Evolutionary conservation across 2,329 filamentous ascomycete genomes (phyloP).

Genomic region (Ascochyta lentis): DNA sequence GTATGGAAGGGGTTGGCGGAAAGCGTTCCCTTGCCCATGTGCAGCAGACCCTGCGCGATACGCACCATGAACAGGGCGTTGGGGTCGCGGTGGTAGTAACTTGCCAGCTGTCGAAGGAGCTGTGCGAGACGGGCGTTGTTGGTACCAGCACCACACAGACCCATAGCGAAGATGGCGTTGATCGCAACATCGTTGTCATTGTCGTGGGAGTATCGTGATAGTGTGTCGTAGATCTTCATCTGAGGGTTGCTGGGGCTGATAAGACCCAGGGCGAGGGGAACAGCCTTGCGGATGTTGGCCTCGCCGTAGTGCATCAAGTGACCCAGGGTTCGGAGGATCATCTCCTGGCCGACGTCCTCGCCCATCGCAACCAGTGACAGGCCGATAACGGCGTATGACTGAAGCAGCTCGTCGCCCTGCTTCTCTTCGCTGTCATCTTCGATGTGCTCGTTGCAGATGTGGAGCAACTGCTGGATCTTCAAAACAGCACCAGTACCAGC

Average conservation of each 20-base stretch:
- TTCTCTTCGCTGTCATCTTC: slow-evolving; percentile 89
- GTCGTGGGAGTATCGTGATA: slow-evolving; percentile 97
- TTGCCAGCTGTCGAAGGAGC: slow-evolving; percentile 89
- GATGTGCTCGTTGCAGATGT: slow-evolving; percentile 97
- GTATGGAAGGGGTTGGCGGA: slow-evolving; percentile 99
- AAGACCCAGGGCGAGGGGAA: slow-evolving; percentile 94
- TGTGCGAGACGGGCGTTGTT: slow-evolving; percentile 98
- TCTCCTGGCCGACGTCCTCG: slow-evolving; percentile 97
- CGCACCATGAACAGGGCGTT: slow-evolving; percentile 99
- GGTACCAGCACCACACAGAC: slow-evolving; percentile 91
- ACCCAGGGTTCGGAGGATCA: slow-evolving; percentile 96
- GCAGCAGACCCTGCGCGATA: slow-evolving; percentile 94
- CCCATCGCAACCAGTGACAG: slow-evolving; percentile 96
- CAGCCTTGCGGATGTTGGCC: slow-evolving; percentile 93
- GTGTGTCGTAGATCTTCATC: slow-evolving; percentile 99
- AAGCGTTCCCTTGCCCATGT: slow-evolving; percentile 99
- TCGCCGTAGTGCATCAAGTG: slow-evolving; percentile 99
- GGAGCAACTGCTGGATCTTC: slow-evolving; percentile 95
- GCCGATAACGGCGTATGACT: slow-evolving; percentile 94
- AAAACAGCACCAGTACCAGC: slow-evolving; percentile 95
- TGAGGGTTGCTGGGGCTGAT: slow-evolving; percentile 98
- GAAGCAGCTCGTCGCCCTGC: slow-evolving; percentile 92
- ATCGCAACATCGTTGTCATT: slow-evolving; percentile 98
- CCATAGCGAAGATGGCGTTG: slow-evolving; percentile 99
- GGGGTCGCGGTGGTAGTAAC: slow-evolving; percentile 97